These are phyloP conservation scores for Sonneratia alba DNA, from an alignment of 345 rosid genomes.

Conservation along the genomic window DNA sequence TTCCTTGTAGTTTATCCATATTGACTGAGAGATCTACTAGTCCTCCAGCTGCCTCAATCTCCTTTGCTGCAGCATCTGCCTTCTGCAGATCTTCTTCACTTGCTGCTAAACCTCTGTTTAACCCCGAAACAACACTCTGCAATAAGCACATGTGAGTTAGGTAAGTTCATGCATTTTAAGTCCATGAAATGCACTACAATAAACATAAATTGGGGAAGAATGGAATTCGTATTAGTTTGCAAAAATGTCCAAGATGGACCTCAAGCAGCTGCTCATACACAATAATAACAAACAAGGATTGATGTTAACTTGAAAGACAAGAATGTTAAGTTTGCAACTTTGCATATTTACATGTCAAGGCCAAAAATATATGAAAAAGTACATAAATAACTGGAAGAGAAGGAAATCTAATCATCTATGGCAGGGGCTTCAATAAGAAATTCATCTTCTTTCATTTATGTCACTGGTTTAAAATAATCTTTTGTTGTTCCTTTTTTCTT, in stretches of 20 bases:
- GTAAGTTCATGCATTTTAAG: background rate
- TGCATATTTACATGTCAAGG: background rate
- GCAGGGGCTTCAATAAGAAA: background rate
- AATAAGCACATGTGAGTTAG: background rate
- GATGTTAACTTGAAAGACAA: background rate
- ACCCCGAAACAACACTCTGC: constrained; percentile 73
- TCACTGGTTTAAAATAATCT: background rate
- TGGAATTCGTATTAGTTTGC: background rate
- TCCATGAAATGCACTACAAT: background rate
- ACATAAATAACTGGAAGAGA: background rate
- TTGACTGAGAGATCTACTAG: constrained; percentile 42
- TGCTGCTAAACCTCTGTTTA: constrained; percentile 85
- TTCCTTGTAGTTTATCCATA: constrained; percentile 73
- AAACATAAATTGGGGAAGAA: background rate
- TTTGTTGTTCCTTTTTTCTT: no score
- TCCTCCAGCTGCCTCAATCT: constrained; percentile 63
- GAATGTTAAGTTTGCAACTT: background rate
- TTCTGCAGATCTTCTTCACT: constrained; percentile 45
- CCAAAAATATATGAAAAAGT: background rate
- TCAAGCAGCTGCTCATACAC: background rate
- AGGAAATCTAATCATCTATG: no score
- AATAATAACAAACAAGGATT: background rate
- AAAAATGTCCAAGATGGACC: background rate
- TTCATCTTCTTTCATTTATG: background rate
- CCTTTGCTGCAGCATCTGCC: constrained; percentile 70